phyloP scores from a whole-genome alignment of 78 protist genomes.

The Dictyostelium brefeldianum region DNA sequence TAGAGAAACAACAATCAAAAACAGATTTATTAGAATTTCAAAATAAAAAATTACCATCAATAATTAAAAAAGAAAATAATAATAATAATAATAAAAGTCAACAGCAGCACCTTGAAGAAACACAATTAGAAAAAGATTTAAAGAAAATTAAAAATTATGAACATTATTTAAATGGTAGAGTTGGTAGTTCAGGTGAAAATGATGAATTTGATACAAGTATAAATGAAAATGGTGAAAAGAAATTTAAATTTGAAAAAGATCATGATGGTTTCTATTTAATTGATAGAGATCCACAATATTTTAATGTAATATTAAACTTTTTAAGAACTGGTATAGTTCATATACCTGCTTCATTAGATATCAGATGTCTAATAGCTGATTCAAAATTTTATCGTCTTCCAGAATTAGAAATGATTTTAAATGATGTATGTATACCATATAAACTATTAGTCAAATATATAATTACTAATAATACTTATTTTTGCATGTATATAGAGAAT shows the following conservation, averaged over 20 bases:
- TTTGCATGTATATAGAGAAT: conserved; percentile 18
- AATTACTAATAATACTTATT: neutral
- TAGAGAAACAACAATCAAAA: neutral
- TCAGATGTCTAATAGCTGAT: conserved; percentile 13
- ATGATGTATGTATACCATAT: neutral
- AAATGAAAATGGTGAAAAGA: neutral
- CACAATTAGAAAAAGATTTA: neutral
- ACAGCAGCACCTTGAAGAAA: neutral
- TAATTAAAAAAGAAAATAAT: neutral
- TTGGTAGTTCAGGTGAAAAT: neutral
- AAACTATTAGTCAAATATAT: neutral
- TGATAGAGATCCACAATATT: conserved; percentile 35
- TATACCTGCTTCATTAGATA: conserved; percentile 13
- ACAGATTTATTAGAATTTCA: neutral
- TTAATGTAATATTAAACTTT: conserved; percentile 51
- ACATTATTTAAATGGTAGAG: neutral
- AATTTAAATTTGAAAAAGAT: conserved; percentile 67
- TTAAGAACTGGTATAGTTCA: conserved; percentile 42
- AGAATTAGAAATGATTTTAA: conserved; percentile 32
- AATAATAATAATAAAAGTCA: neutral
- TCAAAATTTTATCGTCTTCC: conserved; percentile 52
- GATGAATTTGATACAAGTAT: conserved; percentile 1
- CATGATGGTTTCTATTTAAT: conserved; percentile 60
- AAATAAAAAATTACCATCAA: too few species aligned
- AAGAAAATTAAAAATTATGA: neutral